Evolutionary conservation across 495 filamentous ascomycete species (phyloP), one percentile per base, ranked within the genome.

Genomic region (Daldinia caldariorum): DNA sequence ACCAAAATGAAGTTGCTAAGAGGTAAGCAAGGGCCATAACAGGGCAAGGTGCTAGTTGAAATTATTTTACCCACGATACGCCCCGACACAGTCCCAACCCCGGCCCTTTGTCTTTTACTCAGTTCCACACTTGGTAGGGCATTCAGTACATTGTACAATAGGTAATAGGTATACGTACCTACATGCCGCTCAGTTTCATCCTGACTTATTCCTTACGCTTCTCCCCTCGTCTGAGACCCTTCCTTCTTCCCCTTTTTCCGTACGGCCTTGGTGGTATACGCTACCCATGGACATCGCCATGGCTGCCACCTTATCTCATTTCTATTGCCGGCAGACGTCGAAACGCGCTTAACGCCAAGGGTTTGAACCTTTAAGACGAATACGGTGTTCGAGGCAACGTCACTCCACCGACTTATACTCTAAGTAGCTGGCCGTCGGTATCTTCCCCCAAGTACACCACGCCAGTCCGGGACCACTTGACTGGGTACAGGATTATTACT

Each of bases 341-440:
- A 64, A 37, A 45, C 38, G 35, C 54, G 20, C 56, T 14, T 47
- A 56, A 56, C 45, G 61, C 61, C 60, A 69, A 32, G 29, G 29
- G 18, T 41, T 41, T 57, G 32, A 70, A 14, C 16, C 20, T 32
- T 58, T 61, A 69, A 59, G 55, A 67, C 60, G 51, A 67, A 67
- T 60, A 26, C 26, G 47, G 53, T 26, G 51, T 8, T 12, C 59
- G 41, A 71, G 63, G 69, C 39, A 55, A 71, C 69, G 32, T 71
- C 63, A 63, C 69, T 16, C 69, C 69, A 71, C 69, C 18, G 60
- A 51, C 39, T 61, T 66, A 57, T 64, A 64, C 58, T 51, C 14
- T 53, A 58, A 45, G 41, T 54, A 70, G 41, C 45, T 47, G 58
- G n/a, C 57, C 50, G 54, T 41, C 58, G 60, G 41, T 14, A 61